Percentiles rank a stretch among this genome's conserved stretches.
Conservation (phyloP, 192 early-diverging fungal species). For the Physocladia obscura region DNA sequence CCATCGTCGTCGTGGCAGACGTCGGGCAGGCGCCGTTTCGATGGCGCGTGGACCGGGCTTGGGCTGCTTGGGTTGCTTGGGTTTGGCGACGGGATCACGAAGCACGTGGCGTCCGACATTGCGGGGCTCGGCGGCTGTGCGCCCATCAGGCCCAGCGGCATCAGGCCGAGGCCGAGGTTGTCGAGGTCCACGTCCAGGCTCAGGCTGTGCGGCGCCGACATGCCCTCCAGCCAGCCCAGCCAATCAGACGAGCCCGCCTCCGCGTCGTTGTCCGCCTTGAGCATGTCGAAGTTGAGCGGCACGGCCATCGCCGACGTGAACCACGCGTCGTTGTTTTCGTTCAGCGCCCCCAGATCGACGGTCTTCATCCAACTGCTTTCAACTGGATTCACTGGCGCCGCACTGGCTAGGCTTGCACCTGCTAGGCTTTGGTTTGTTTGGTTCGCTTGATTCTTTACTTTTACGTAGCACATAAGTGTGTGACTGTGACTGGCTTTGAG, state of each 20-base stretch:
- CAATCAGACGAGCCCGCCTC: not conserved
- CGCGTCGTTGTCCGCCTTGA: not conserved
- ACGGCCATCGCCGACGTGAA: not conserved
- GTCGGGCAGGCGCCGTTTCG: not conserved
- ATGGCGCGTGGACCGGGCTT: not conserved
- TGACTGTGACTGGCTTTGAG: too few relatives aligned
- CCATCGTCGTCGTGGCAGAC: not conserved
- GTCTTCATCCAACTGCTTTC: too few relatives aligned
- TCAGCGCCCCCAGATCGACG: too few relatives aligned
- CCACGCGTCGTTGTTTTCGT: not conserved
- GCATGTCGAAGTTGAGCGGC: not conserved
- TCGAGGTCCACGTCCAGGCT: not conserved
- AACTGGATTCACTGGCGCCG: too few relatives aligned
- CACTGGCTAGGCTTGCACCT: too few relatives aligned
- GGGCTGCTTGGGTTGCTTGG: too few relatives aligned
- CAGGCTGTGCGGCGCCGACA: not conserved
- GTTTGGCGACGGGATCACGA: not conserved
- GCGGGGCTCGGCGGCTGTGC: not conserved
- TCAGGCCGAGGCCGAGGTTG: not conserved
- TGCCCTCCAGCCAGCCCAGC: slow-evolving; percentile 21
- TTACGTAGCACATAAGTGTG: too few relatives aligned
- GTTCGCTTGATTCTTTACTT: too few relatives aligned
- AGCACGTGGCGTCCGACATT: not conserved
- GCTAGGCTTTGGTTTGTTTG: too few relatives aligned
- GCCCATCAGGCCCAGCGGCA: not conserved